Base-by-base conservation (phyloP, 2,329 filamentous ascomycete species). In the Sporothrix pseudoabietina region DNA sequence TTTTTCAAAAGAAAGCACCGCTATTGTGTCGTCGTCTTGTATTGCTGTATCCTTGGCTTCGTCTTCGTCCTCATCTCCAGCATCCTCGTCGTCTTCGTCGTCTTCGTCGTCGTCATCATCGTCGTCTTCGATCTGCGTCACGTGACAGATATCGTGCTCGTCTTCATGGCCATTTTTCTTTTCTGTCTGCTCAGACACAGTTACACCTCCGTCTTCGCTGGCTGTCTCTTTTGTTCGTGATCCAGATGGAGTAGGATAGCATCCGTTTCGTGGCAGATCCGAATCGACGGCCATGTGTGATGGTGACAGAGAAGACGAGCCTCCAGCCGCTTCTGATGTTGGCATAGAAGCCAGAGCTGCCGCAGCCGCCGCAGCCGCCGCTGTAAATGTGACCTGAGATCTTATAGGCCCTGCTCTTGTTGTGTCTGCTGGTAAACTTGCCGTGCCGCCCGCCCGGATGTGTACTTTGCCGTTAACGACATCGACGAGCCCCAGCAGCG, bases 391-490 rank as follows among this genome's bases (percentile, higher is more conserved):
- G 22, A 49, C n/a, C 47, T 57, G 22, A 32, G 69, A 26, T 26
- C 2, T 1, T 26, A 26, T 26, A 26, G 26, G 2, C 1, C 44
- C 22, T 32, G 35, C 26, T 30, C 39, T 63, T 22, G 41, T 12
- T 41, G 41, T 10, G 4, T 35, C 26, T 26, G 26, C 26, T 26
- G 26, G 26, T 26, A 26, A 26, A 26, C 26, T 26, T 12, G 41
- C 47, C 14, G 14, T 12, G 57, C 10, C 30, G 12, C 32, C 39
- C 22, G 22, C 71, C 16, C 39, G 54, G 54, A 71, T 54, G 30
- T 54, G 57, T 26, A 71, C 57, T 57, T 65, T 65, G 22, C 72
- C 66, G 22, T 73, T 44, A 35, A 73, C 47, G 1, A 69, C 39
- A 8, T 72, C 63, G 41, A 74, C 57, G 3, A 35, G 47, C 8